A percentile compares a stretch with the other conserved stretches of the same genome.
Evolutionary conservation across 129 eudicot species (phyloP).

Genomic region (Scalesia atractyloides): DNA sequence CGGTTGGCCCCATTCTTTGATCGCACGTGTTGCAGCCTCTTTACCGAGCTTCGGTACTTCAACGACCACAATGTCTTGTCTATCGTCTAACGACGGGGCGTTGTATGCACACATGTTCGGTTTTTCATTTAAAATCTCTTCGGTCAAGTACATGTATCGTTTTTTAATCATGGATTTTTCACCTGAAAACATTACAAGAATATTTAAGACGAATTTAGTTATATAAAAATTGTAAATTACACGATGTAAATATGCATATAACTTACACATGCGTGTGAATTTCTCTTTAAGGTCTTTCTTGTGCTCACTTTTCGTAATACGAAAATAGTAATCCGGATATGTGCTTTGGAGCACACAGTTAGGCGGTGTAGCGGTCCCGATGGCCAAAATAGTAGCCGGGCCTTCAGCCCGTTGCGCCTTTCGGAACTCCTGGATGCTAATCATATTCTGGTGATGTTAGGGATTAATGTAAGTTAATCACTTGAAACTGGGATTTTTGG

Average conservation of each 20-base stretch:
- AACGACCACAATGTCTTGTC: conserved; percentile 13
- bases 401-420: conserved; percentile 20
- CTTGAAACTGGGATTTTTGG: background rate
- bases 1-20: conserved; percentile 22
- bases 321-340: conserved; percentile 14
- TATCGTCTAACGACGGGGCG: conserved; percentile 17
- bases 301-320: conserved; percentile 18
- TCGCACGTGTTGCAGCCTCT: conserved; percentile 19
- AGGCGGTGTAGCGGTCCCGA: conserved; percentile 21
- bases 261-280: conserved; percentile 23
- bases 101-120: conserved; percentile 14
- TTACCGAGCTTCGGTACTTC: conserved; percentile 27
- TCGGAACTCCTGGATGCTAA: conserved; percentile 4
- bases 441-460: background rate
- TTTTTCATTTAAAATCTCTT: conserved; percentile 8
- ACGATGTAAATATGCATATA: background rate
- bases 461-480: background rate
- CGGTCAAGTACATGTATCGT: conserved; percentile 25
- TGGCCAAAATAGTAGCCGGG: conserved; percentile 20
- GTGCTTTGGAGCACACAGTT: background rate
- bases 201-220: background rate
- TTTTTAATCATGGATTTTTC: conserved; percentile 21
- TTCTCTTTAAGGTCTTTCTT: conserved; percentile 14
- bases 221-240: no score
- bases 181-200: conserved; percentile 2